phyloP scores from a whole-genome alignment of 2,329 filamentous ascomycete species.

The Hymenoscyphus scutula region DNA sequence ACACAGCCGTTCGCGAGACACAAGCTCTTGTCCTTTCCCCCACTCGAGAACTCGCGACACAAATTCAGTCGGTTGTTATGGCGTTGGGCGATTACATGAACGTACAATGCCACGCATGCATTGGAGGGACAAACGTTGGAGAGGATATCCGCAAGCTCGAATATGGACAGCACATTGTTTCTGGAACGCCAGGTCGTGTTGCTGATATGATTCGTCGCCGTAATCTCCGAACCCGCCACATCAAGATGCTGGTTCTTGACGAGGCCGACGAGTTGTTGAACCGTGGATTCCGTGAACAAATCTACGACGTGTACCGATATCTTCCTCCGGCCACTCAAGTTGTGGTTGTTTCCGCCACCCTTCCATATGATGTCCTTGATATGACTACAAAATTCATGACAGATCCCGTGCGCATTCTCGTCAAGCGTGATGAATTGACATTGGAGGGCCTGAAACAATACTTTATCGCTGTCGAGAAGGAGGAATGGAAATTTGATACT shows the following conservation, averaged over 20 bases:
- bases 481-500: conserved; percentile 99
- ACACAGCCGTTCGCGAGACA: conserved; percentile 86
- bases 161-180: conserved; percentile 96
- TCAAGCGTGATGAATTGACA: conserved; percentile 98
- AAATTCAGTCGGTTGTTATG: conserved; percentile 98
- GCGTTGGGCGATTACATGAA: conserved; percentile 99
- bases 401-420: conserved; percentile 90
- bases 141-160: conserved; percentile 98
- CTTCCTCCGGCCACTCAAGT: conserved; percentile 95
- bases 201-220: conserved; percentile 78
- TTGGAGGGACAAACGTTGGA: conserved; percentile 95
- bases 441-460: conserved; percentile 98
- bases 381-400: conserved; percentile 99
- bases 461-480: conserved; percentile 99
- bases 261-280: conserved; percentile 81
- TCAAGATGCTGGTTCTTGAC: conserved; percentile 77
- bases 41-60: conserved; percentile 92
- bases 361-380: conserved; percentile 96
- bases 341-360: conserved; percentile 94
- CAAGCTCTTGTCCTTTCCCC: conserved; percentile 95
- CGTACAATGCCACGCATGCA: conserved; percentile 97
- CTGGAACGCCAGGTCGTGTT: conserved; percentile 94
- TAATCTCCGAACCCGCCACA: conserved; percentile 69
- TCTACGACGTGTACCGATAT: conserved; percentile 98
- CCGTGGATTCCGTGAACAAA: conserved; percentile 95